Conservation (phyloP, 106 monocot genomes). For the Agapanthus africanus region DNA sequence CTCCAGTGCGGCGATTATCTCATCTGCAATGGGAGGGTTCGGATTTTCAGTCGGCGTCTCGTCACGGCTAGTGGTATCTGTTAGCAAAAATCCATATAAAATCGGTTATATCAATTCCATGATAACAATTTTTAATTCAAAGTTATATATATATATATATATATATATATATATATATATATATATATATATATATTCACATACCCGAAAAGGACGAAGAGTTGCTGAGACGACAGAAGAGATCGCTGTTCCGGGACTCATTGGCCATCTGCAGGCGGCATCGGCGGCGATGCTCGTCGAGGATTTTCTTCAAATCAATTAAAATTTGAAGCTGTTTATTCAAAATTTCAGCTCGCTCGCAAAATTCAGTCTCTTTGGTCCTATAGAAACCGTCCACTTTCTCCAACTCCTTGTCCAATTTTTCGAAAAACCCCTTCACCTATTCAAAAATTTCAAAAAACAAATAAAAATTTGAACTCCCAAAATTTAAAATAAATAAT, state of each 20-base stretch:
- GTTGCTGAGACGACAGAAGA: conserved; percentile 11
- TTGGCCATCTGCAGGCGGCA: conserved; percentile 7
- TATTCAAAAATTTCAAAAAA: neutral
- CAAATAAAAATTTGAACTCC: neutral
- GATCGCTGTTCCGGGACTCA: neutral
- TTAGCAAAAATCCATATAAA: too few species aligned
- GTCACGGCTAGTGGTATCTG: too few species aligned
- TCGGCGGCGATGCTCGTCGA: conserved; percentile 47
- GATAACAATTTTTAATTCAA: too few species aligned
- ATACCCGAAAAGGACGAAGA: conserved; percentile 41
- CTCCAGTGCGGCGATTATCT: conserved; percentile 79
- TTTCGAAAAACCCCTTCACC: conserved; percentile 71
- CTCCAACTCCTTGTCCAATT: conserved; percentile 63
- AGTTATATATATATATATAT: too few species aligned
- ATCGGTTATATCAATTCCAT: too few species aligned
- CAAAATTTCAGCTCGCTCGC: conserved; percentile 61
- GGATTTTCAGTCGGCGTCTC: neutral
- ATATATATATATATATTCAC: too few species aligned
- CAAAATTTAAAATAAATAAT: neutral
- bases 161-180: too few species aligned
- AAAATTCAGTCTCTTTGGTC: conserved; percentile 65
- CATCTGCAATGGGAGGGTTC: conserved; percentile 36
- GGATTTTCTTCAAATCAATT: conserved; percentile 63
- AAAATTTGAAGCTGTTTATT: conserved; percentile 87
- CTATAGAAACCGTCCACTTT: conserved; percentile 79